Evolutionary conservation across 805 yeast genomes (phyloP), one percentile per base, ranked within the genome.

Genomic region (Schwanniomyces yamadae): DNA sequence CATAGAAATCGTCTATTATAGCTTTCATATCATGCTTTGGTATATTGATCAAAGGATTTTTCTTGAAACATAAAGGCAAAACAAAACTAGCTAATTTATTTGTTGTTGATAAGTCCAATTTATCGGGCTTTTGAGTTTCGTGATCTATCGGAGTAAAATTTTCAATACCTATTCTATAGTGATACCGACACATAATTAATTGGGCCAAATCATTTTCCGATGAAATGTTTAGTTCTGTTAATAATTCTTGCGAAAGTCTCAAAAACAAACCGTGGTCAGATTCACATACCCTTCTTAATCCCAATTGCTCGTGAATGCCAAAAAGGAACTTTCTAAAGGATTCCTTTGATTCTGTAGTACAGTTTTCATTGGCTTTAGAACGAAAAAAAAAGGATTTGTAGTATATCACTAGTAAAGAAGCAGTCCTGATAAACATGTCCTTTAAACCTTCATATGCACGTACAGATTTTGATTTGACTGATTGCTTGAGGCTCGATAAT

Each of bases 141-240:
- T 91, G 98, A 42, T 87, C 84, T 26, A 67, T 73, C 0, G 93
- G 87, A 2, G 68, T 67, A 42, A 78, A 79, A 12, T 69, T 67
- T 10, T 82, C 87, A 8, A 77, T 66, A 1, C 80, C 64, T 3
- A 89, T 63, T 2, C 66, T 60, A 33, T 86, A 70, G 29, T 88
- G 95, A 49, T 82, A 88, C 7, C 84, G 72, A 54, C 99, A 93
- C 43, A 79, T 71, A 15, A 93, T 59, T 22, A 87, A 71, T 50
- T 91, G 98, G 6, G 87, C 71, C 31, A 91, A 55, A 29, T 88
- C 93, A 6, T 69, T 67, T 30, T 84, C 90, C 5, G 51, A 45
- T 2, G 84, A 71, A 4, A 70, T 71, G 14, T 41, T 34, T 18
- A 75, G 57, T 1, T 61, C 46, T 11, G 77, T 63, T 22, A 84